A percentile compares a stretch with the other conserved stretches of the same genome.
These are phyloP conservation scores for Aspergillus clavatus DNA, from an alignment of 2,329 filamentous ascomycete genomes.

Conservation along the genomic window DNA sequence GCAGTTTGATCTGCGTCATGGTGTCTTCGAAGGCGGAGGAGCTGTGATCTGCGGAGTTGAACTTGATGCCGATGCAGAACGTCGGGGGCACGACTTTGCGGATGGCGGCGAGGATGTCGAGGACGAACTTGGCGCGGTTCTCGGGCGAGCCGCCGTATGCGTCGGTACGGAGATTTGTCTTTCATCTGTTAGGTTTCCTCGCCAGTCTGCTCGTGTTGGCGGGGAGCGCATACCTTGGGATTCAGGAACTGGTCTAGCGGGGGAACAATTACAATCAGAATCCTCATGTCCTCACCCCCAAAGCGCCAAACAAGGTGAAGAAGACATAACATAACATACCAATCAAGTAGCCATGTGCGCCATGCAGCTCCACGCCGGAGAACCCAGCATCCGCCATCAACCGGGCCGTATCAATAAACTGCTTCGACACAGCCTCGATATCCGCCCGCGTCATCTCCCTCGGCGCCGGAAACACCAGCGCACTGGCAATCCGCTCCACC, in stretches of 20 bases:
- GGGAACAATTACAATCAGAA: too few species aligned
- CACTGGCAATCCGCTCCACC: slow-evolving; percentile 29
- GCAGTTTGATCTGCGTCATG: slow-evolving; percentile 53
- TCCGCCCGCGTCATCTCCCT: slow-evolving; percentile 53
- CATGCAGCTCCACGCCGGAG: slow-evolving; percentile 52
- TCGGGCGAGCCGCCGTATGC: slow-evolving; percentile 45
- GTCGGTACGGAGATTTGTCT: slow-evolving; percentile 47
- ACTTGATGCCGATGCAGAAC: slow-evolving; percentile 47
- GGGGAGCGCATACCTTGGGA: slow-evolving; percentile 25
- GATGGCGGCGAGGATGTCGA: slow-evolving; percentile 42
- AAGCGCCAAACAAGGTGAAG: background rate
- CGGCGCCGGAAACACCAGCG: slow-evolving; percentile 45
- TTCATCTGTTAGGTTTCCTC: slow-evolving; percentile 2
- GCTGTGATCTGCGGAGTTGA: slow-evolving; percentile 48
- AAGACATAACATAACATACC: slow-evolving; percentile 31
- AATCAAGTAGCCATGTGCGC: slow-evolving; percentile 49
- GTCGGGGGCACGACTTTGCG: slow-evolving; percentile 38
- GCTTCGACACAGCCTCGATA: slow-evolving; percentile 49
- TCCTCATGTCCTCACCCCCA: too few species aligned
- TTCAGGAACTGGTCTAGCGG: slow-evolving; percentile 38
- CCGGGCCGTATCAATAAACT: slow-evolving; percentile 52
- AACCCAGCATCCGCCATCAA: slow-evolving; percentile 49
- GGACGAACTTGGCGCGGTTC: slow-evolving; percentile 44
- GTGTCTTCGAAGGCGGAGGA: slow-evolving; percentile 44
- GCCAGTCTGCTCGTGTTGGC: too few species aligned